Percentiles rank a stretch among this genome's conserved stretches.
phyloP scores from a whole-genome alignment of 441 rosid species.

The Lepidium campestre region DNA sequence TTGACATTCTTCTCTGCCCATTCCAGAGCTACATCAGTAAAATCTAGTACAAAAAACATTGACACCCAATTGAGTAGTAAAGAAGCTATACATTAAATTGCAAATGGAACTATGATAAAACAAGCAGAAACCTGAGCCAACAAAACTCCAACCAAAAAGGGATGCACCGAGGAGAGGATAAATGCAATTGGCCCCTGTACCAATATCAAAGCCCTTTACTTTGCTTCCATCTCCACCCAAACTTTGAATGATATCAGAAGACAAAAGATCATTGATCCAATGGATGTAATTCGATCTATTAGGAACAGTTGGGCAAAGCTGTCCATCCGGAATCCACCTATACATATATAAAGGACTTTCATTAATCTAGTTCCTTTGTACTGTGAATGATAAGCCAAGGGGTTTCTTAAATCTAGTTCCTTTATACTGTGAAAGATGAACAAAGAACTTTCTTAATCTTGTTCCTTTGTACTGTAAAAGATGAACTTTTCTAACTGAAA shows the following conservation, averaged over 20 bases:
- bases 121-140: conserved; percentile 64
- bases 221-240: conserved; percentile 14
- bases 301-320: conserved; percentile 94
- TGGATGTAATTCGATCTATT: conserved; percentile 87
- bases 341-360: background rate
- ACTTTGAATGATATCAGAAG: conserved; percentile 51
- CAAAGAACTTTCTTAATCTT: background rate
- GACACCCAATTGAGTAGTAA: conserved; percentile 3
- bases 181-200: conserved; percentile 93
- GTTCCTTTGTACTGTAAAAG: background rate
- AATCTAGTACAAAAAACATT: conserved; percentile 47
- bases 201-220: conserved; percentile 86
- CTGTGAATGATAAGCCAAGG: no score
- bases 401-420: no score
- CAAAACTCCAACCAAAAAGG: conserved; percentile 74
- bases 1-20: conserved; percentile 85
- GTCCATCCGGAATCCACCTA: conserved; percentile 98
- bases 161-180: conserved; percentile 95
- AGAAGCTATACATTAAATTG: background rate
- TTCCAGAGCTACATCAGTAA: conserved; percentile 72
- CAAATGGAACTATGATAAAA: background rate
- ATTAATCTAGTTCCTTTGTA: no score
- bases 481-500: background rate
- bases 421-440: no score
- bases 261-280: conserved; percentile 88